Conservation (phyloP, 1,284 basidiomycete genomes). For the Heterobasidion parviporum region DNA sequence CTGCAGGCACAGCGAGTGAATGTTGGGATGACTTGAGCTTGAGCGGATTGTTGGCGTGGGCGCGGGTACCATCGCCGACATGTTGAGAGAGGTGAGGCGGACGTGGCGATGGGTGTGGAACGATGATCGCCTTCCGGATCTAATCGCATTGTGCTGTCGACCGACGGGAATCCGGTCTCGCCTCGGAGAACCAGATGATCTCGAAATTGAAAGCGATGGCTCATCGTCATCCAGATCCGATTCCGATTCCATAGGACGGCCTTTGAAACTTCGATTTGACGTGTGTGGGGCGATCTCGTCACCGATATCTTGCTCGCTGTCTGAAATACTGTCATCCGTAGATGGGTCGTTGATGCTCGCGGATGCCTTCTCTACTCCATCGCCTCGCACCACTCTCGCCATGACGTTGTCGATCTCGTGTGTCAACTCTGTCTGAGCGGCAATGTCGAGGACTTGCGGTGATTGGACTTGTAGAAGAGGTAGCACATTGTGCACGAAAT, state of each 20-base stretch:
- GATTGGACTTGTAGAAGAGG: slow-evolving; percentile 39
- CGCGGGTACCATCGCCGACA: slow-evolving; percentile 24
- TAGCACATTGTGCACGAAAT: slow-evolving; percentile 61
- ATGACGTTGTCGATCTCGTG: slow-evolving; percentile 59
- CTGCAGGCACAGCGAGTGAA: slow-evolving; percentile 47
- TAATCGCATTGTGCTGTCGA: neutral
- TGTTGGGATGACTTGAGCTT: slow-evolving; percentile 46
- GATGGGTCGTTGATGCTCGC: neutral
- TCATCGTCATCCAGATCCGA: neutral
- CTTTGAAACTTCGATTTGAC: neutral
- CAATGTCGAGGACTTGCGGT: slow-evolving; percentile 40
- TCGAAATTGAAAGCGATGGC: neutral
- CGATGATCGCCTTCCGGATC: neutral
- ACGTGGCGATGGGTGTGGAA: slow-evolving; percentile 1
- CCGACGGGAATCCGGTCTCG: neutral
- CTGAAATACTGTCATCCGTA: neutral
- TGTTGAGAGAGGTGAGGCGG: slow-evolving; percentile 18
- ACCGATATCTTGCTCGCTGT: neutral
- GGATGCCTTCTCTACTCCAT: slow-evolving; percentile 41
- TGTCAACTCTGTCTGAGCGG: slow-evolving; percentile 51
- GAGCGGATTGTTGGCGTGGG: slow-evolving; percentile 42
- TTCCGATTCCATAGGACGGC: neutral
- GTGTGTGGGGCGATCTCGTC: neutral
- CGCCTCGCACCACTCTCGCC: slow-evolving; percentile 56
- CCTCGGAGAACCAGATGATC: neutral